Evolutionary conservation across 352 stramenopile species (phyloP).

Genomic region (Albugo laibachii): DNA sequence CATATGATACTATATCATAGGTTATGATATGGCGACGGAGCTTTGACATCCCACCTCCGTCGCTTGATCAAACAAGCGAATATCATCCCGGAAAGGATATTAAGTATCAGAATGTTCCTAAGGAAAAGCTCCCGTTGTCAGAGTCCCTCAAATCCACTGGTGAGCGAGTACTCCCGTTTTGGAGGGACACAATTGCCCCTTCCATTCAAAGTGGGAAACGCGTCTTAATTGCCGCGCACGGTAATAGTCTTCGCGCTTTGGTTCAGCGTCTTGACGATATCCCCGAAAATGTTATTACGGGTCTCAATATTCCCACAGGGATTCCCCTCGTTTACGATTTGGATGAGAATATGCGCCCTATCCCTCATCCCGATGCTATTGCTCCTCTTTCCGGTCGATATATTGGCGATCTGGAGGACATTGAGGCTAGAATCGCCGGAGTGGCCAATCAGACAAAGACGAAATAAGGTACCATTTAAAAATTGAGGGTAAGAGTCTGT

Average conservation of each 20-base stretch:
- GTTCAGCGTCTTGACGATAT: conserved; percentile 98
- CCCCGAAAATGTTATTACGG: conserved; percentile 89
- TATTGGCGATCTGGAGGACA: conserved; percentile 91
- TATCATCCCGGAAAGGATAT: conserved; percentile 84
- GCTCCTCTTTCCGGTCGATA: conserved; percentile 59
- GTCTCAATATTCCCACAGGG: conserved; percentile 94
- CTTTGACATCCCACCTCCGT: conserved; percentile 93
- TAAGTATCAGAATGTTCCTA: conserved; percentile 81
- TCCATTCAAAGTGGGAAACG: conserved; percentile 88
- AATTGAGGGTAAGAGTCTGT: no score
- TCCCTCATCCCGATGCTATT: conserved; percentile 86
- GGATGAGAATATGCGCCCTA: conserved; percentile 93
- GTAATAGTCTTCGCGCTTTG: conserved; percentile 94
- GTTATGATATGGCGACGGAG: conserved; percentile 93
- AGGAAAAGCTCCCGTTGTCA: conserved; percentile 82
- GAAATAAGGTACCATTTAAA: conserved; percentile 29
- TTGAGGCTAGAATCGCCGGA: conserved; percentile 90
- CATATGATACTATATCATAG: conserved; percentile 27
- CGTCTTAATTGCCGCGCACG: conserved; percentile 94
- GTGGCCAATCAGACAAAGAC: conserved; percentile 93
- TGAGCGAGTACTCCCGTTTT: conserved; percentile 92
- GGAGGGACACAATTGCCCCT: conserved; percentile 88
- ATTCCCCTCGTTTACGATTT: conserved; percentile 94
- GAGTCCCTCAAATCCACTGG: conserved; percentile 87
- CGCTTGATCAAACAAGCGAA: conserved; percentile 66